Conservation (phyloP, 2,329 filamentous ascomycete species). For the Drechslerella dactyloides region DNA sequence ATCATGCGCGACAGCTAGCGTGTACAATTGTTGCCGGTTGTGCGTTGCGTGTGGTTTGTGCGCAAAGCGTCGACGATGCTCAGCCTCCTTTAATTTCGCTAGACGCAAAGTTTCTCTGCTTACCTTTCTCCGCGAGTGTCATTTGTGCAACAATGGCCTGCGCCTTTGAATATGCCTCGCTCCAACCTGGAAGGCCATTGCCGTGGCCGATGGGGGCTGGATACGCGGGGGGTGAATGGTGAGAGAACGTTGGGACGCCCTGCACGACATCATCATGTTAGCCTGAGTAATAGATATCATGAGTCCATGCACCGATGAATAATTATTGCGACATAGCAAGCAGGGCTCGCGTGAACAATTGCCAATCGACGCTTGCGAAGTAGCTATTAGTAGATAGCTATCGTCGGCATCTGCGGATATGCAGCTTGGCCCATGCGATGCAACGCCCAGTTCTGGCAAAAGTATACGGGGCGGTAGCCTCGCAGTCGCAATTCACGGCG, state of each 20-base stretch:
- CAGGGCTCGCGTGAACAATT: conserved; percentile 13
- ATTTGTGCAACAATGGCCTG: conserved; percentile 72
- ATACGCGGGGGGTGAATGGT: conserved; percentile 44
- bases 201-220: conserved; percentile 49
- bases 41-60: conserved; percentile 47
- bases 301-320: too few species aligned
- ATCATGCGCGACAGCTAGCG: background rate
- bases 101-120: conserved; percentile 18
- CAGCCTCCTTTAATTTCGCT: conserved; percentile 47
- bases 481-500: conserved; percentile 5
- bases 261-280: conserved; percentile 15
- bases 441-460: conserved; percentile 34
- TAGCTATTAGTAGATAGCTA: conserved; percentile 1
- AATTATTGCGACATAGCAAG: too few species aligned
- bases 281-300: background rate
- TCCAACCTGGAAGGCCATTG: conserved; percentile 66
- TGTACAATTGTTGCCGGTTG: conserved; percentile 10
- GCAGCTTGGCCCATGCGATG: conserved; percentile 6
- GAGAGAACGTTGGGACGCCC: conserved; percentile 39
- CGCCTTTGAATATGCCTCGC: conserved; percentile 73
- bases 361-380: background rate
- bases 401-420: background rate
- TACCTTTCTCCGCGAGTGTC: conserved; percentile 77
- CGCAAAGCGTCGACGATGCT: conserved; percentile 37
- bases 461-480: conserved; percentile 22